Evolutionary conservation across 2,329 filamentous ascomycete genomes (phyloP), one percentile per base, ranked within the genome.

Genomic region (Lomentospora prolificans): DNA sequence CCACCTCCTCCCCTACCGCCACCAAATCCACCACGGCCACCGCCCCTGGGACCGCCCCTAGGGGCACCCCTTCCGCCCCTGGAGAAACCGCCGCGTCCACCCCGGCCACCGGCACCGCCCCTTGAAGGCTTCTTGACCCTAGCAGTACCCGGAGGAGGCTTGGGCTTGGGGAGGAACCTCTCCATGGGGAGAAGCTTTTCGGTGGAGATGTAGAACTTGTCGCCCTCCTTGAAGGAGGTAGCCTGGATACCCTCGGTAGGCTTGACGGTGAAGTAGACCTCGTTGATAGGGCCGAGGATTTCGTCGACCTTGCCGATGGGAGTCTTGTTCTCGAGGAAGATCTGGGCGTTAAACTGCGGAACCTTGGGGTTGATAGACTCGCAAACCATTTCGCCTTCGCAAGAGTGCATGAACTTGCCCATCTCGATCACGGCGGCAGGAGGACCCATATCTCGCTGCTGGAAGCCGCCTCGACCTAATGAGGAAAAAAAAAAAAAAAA

Each of bases 281-380:
- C 87, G 80, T 96, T 97, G 73, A 99, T 89, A 61, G 94, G 92
- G 57, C 94, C 94, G 64, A 99, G 86, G 63, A 99, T 88, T 76
- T 99, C 94, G 75, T 99, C 94, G 69, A 99, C 88, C 76, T 97
- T 97, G 72, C 94, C 94, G 70, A 99, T 84, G 60, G 87, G 79
- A 50, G 88, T 92, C 86, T 97, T 99, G 80, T 97, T 99, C 81
- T 97, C 92, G 66, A 97, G 86, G 77, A 94, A 99, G 72, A 99
- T 95, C 63, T 90, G 90, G 59, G 94, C 94, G 78, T 96, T 97
- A 86, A 99, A 99, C 78, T 95, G 95, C 60, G 94, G 94, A 61
- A 99, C 87, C 76, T 97, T 97, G 65, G 87, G 78, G 79, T 96
- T 97, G 73, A 87, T 86, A 63, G 89, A 95, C 73, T 90, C 86